Evolutionary conservation across 2,329 filamentous ascomycete genomes (phyloP), one percentile per base, ranked within the genome.

Genomic region (Colletotrichum sp.): DNA sequence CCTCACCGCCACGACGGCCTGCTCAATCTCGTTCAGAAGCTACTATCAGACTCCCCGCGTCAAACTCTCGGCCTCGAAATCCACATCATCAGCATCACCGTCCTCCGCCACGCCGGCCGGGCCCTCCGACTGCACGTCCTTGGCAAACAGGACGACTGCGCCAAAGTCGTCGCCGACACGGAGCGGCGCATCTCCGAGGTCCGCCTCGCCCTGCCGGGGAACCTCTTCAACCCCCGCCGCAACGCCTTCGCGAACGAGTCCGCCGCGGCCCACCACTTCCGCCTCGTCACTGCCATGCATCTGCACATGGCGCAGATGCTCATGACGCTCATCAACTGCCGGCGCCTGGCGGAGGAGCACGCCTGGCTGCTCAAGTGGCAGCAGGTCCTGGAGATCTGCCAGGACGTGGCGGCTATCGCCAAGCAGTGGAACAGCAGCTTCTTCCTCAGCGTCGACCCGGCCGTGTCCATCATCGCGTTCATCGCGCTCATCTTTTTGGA

Each of bases 301-400:
- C 58, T 78, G 9, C 65, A 68, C 38, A 75, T 77, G 69, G 69
- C 75, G 14, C 65, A 73, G 38, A 63, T 78, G 26, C 63, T 78
- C 14, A 65, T 77, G 18, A 30, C 75, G 18, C 68, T 78, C 52
- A 14, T 62, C 10, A 52, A 65, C 43, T 77, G 76, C 32, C 52
- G 24, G 5, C 21, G 24, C 18, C 26, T 52, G 12, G 24, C 48
- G 6, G 66, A 68, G 16, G 69, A 67, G 24, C 55, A 74, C 24
- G 66, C 71, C 13, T 78, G 77, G 77, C 55, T 77, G 3, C 43
- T 68, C 6, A 61, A 36, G 43, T 78, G 77, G 77, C 73, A 78
- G 65, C 65, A 77, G 56, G 65, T 75, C 26, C 56, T 78, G 24
- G 77, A 78, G 56, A 32, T 48, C 24, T 73, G 65, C 30, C 75